phyloP scores from a whole-genome alignment of 768 basidiomycete genomes.

The Leccinum aurantiacum region DNA sequence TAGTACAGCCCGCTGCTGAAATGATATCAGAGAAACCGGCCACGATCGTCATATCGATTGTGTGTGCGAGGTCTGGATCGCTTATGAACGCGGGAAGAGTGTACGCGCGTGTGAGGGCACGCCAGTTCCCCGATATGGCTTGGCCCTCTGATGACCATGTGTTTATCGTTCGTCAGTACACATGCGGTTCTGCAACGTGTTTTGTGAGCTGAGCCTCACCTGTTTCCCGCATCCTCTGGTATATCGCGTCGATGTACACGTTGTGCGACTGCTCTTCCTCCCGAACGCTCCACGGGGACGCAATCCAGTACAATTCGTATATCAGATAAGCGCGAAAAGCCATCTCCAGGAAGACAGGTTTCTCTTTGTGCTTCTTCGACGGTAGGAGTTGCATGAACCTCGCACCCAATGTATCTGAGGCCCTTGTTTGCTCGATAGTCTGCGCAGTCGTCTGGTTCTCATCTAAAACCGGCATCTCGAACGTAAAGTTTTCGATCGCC shows the following conservation, averaged over 20 bases:
- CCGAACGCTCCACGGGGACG: constrained; percentile 22
- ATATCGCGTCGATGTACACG: constrained; percentile 26
- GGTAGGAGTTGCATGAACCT: constrained; percentile 21
- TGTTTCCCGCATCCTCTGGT: constrained; percentile 32
- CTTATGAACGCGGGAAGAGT: constrained; percentile 10
- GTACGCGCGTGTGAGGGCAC: constrained; percentile 36
- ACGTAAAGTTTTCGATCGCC: constrained; percentile 39
- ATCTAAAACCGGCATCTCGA: constrained; percentile 14
- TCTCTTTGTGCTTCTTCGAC: constrained; percentile 23
- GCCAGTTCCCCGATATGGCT: constrained; percentile 43
- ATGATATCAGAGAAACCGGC: constrained; percentile 29
- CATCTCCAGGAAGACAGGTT: constrained; percentile 34
- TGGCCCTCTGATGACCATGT: constrained; percentile 37
- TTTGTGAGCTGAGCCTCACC: constrained; percentile 27
- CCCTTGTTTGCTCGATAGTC: constrained; percentile 12
- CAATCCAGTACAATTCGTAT: constrained; percentile 21
- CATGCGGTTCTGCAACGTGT: not conserved
- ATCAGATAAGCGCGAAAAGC: constrained; percentile 30
- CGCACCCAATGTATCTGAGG: constrained; percentile 12
- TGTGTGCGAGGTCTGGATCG: constrained; percentile 16
- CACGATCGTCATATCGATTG: constrained; percentile 11
- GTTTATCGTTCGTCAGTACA: not conserved
- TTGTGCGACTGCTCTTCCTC: constrained; percentile 20
- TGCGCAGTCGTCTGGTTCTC: not conserved
- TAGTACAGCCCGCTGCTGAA: constrained; percentile 25